Conservation (phyloP, 1,284 basidiomycete genomes). For the Moniliophthora roreri region DNA sequence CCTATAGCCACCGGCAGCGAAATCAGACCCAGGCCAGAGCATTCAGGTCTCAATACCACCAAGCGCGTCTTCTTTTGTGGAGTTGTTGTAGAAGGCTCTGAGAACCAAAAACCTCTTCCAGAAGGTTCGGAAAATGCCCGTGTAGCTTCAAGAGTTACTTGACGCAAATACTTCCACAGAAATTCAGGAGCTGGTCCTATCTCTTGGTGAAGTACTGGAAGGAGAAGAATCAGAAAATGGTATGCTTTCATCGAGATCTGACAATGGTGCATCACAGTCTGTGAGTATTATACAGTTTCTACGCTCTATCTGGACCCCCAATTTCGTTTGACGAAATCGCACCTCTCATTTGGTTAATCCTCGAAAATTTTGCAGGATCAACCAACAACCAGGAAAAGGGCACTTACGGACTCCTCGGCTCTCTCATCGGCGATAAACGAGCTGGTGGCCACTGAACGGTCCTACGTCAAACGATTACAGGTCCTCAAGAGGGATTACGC, state of each 20-base stretch:
- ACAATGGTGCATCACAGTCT: slow-evolving; percentile 34
- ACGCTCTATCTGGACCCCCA: no score
- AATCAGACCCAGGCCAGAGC: slow-evolving; percentile 36
- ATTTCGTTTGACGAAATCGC: neutral
- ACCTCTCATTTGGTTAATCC: slow-evolving; percentile 6
- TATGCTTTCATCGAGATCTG: slow-evolving; percentile 39
- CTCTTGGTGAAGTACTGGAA: slow-evolving; percentile 62
- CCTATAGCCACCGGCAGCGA: slow-evolving; percentile 69
- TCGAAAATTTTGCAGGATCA: slow-evolving; percentile 35
- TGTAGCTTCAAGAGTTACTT: slow-evolving; percentile 1
- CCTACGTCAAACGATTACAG: slow-evolving; percentile 74
- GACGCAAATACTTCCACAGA: slow-evolving; percentile 41
- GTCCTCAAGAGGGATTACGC: slow-evolving; percentile 84
- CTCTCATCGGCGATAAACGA: slow-evolving; percentile 73
- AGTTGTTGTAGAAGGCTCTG: slow-evolving; percentile 78
- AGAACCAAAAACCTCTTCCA: slow-evolving; percentile 62
- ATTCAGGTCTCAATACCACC: slow-evolving; percentile 45
- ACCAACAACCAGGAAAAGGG: slow-evolving; percentile 49
- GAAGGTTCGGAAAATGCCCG: slow-evolving; percentile 49
- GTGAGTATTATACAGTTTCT: slow-evolving; percentile 34
- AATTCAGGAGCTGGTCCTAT: slow-evolving; percentile 75
- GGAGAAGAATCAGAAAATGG: slow-evolving; percentile 41
- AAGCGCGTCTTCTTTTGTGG: slow-evolving; percentile 80
- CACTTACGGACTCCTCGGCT: slow-evolving; percentile 60
- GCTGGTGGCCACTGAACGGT: slow-evolving; percentile 74